Percentiles rank a stretch among this genome's conserved stretches.
Evolutionary conservation across 2,329 filamentous ascomycete species (phyloP).

Genomic region (Graphilbum ipis-grandicollis): DNA sequence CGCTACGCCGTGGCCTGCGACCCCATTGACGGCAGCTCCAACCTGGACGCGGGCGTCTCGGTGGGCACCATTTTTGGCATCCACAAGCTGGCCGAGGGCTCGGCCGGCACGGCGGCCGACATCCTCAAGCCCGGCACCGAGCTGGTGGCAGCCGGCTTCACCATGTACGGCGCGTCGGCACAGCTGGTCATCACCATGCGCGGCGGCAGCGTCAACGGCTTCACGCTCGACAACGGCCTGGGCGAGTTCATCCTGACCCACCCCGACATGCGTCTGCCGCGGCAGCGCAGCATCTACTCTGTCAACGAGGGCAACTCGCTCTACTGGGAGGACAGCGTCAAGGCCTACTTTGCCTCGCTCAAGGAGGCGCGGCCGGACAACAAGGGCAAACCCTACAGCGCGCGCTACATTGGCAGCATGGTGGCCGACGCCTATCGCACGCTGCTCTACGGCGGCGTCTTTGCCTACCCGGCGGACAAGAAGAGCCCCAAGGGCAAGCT

Average conservation of each 20-base stretch:
- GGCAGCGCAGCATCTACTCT: constrained; percentile 74
- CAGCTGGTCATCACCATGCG: constrained; percentile 97
- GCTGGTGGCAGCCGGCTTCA: constrained; percentile 90
- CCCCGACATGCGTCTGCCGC: constrained; percentile 79
- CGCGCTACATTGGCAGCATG: constrained; percentile 95
- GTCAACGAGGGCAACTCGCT: constrained; percentile 97
- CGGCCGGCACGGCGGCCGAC: constrained; percentile 62
- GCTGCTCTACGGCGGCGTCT: constrained; percentile 86
- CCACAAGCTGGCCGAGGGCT: constrained; percentile 70
- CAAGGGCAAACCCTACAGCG: constrained; percentile 83
- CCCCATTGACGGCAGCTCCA: constrained; percentile 94
- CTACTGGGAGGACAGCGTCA: constrained; percentile 85
- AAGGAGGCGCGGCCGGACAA: constrained; percentile 53
- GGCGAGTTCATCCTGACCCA: constrained; percentile 99
- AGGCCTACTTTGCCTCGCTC: constrained; percentile 74
- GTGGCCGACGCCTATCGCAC: constrained; percentile 96
- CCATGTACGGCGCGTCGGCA: constrained; percentile 96
- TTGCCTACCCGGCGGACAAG: constrained; percentile 93
- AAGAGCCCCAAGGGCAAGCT: constrained; percentile 98
- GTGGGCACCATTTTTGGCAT: constrained; percentile 95
- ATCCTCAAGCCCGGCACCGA: constrained; percentile 80
- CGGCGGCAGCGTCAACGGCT: constrained; percentile 82
- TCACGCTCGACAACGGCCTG: constrained; percentile 89
- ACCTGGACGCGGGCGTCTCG: constrained; percentile 92
- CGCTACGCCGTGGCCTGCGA: constrained; percentile 94